phyloP scores from a whole-genome alignment of 257 asterid genomes.

The Nicotiana noctiflora region DNA sequence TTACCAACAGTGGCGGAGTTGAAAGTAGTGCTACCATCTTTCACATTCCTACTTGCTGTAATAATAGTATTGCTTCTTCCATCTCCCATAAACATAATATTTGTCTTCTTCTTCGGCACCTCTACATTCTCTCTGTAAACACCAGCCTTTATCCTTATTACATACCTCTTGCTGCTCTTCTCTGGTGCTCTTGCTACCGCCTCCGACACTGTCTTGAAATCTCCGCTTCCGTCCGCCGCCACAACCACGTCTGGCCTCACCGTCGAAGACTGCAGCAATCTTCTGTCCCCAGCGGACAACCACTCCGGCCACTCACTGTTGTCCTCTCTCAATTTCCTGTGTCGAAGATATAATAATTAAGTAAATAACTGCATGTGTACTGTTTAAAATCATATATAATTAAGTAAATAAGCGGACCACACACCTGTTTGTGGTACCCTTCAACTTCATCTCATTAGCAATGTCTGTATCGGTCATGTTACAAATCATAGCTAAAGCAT shows the following conservation, averaged over 20 bases:
- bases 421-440: background rate
- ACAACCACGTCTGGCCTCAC: constrained; percentile 62
- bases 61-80: constrained; percentile 65
- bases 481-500: constrained; percentile 66
- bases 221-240: constrained; percentile 86
- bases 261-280: constrained; percentile 56
- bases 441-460: constrained; percentile 22
- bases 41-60: constrained; percentile 55
- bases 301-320: constrained; percentile 57
- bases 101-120: constrained; percentile 44
- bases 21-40: constrained; percentile 77
- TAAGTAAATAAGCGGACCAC: background rate
- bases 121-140: constrained; percentile 79
- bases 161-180: constrained; percentile 45
- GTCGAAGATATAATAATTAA: background rate
- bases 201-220: constrained; percentile 54
- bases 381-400: no score
- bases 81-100: constrained; percentile 82
- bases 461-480: constrained; percentile 65
- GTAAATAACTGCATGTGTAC: no score
- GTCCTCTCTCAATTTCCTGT: constrained; percentile 37
- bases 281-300: constrained; percentile 70
- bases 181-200: constrained; percentile 85
- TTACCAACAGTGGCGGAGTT: constrained; percentile 83
- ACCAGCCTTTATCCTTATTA: constrained; percentile 69